A percentile compares a stretch with the other conserved stretches of the same genome.
Conservation (phyloP, 2,329 filamentous ascomycete species). For the Hymenoscyphus salicellus region DNA sequence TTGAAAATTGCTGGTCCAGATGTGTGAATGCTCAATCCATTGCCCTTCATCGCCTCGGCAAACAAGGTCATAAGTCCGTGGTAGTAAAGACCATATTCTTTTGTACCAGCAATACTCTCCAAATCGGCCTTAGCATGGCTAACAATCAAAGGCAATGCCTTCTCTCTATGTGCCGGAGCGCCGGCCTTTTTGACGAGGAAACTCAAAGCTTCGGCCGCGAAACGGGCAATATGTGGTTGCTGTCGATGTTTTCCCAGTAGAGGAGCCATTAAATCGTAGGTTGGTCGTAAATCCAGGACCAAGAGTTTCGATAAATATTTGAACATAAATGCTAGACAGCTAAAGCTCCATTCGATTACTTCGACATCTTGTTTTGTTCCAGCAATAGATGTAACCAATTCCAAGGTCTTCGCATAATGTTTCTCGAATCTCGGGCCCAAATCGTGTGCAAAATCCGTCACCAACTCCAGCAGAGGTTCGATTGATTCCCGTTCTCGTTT, state of each 20-base stretch:
- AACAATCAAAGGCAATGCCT: slow-evolving; percentile 68
- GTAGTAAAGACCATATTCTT: slow-evolving; percentile 67
- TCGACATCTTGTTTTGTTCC: slow-evolving; percentile 74
- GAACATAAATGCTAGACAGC: slow-evolving; percentile 89
- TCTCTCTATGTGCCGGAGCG: slow-evolving; percentile 70
- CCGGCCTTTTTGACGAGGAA: slow-evolving; percentile 90
- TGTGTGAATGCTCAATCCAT: slow-evolving; percentile 58
- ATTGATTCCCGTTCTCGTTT: slow-evolving; percentile 74
- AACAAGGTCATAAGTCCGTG: slow-evolving; percentile 91
- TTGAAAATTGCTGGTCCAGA: slow-evolving; percentile 53
- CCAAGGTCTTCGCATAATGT: slow-evolving; percentile 74
- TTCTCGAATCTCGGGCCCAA: slow-evolving; percentile 83
- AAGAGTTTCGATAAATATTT: slow-evolving; percentile 91
- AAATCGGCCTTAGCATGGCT: slow-evolving; percentile 70
- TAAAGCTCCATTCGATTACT: slow-evolving; percentile 98
- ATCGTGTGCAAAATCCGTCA: slow-evolving; percentile 93
- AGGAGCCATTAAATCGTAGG: slow-evolving; percentile 78
- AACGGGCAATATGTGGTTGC: slow-evolving; percentile 83
- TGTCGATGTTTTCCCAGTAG: slow-evolving; percentile 79
- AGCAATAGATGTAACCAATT: slow-evolving; percentile 73
- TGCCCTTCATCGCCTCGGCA: slow-evolving; percentile 72
- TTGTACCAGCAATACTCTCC: slow-evolving; percentile 48
- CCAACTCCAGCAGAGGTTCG: slow-evolving; percentile 81
- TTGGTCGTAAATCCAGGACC: slow-evolving; percentile 78
- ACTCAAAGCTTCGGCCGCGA: slow-evolving; percentile 91